Evolutionary conservation across 208 protist species (phyloP).

Genomic region (Spongospora subterranea): DNA sequence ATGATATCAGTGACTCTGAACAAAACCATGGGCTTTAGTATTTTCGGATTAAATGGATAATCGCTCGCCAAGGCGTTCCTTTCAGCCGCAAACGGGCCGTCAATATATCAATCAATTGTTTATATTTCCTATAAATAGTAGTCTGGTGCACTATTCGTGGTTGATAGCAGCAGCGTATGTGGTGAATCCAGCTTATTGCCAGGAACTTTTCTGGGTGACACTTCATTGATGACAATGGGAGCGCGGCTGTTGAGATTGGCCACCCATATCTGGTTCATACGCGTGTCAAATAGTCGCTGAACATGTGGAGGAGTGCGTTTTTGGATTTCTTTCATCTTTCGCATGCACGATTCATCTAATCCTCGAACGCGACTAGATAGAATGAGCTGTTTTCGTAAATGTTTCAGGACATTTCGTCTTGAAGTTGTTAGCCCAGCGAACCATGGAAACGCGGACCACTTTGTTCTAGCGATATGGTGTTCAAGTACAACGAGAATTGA

Average conservation of each 20-base stretch:
- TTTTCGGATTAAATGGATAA: too few relatives aligned
- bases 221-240: neutral
- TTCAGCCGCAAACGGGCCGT: too few relatives aligned
- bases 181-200: neutral
- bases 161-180: neutral
- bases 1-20: too few relatives aligned
- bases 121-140: too few relatives aligned
- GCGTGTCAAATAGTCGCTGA: slow-evolving; percentile 4
- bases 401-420: neutral
- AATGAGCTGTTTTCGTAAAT: neutral
- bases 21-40: too few relatives aligned
- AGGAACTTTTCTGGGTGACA: neutral
- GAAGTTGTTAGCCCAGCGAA: neutral
- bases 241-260: neutral
- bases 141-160: slow-evolving; percentile 29
- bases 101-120: too few relatives aligned
- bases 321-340: neutral
- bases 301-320: neutral
- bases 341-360: neutral
- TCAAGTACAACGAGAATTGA: neutral
- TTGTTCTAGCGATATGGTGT: neutral
- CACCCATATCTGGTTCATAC: slow-evolving; percentile 38
- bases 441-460: slow-evolving; percentile 18
- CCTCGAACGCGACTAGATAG: neutral
- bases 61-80: too few relatives aligned